These are phyloP conservation scores for Pyricularia pennisetigena DNA, from an alignment of 2,329 filamentous ascomycete species.

Conservation along the genomic window DNA sequence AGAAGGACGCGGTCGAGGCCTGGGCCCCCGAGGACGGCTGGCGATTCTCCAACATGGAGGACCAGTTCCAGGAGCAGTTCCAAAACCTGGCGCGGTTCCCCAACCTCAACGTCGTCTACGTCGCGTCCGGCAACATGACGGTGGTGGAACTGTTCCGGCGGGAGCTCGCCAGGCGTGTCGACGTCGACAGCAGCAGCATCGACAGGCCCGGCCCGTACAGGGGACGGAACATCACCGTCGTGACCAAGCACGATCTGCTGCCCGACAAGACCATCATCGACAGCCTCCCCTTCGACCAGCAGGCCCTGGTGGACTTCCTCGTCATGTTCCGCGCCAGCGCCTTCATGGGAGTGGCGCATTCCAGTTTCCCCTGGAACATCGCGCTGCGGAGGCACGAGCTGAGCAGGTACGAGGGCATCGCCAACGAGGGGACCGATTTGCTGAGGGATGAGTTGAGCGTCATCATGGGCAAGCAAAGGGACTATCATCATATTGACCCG, in stretches of 20 bases:
- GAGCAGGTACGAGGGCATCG: constrained; percentile 15
- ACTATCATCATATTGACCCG: constrained; percentile 20
- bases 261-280: constrained; percentile 12
- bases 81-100: constrained; percentile 13
- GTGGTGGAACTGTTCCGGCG: constrained; percentile 17
- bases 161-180: constrained; percentile 7
- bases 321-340: constrained; percentile 21
- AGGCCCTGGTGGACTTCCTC: constrained; percentile 21
- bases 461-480: constrained; percentile 20
- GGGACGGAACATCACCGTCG: constrained; percentile 14
- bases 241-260: constrained; percentile 21
- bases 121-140: constrained; percentile 18
- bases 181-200: neutral
- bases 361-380: constrained; percentile 23
- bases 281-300: constrained; percentile 21
- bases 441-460: constrained; percentile 20
- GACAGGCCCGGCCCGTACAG: neutral
- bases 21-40: constrained; percentile 18
- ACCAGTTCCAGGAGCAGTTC: constrained; percentile 21
- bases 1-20: constrained; percentile 19
- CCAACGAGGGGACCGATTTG: constrained; percentile 20
- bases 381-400: constrained; percentile 22
- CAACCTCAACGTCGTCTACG: constrained; percentile 17
- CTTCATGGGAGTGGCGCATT: constrained; percentile 23
- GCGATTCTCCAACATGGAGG: constrained; percentile 19